Base-by-base conservation (phyloP, 495 filamentous ascomycete species). In the Bryoglossum gracile region DNA sequence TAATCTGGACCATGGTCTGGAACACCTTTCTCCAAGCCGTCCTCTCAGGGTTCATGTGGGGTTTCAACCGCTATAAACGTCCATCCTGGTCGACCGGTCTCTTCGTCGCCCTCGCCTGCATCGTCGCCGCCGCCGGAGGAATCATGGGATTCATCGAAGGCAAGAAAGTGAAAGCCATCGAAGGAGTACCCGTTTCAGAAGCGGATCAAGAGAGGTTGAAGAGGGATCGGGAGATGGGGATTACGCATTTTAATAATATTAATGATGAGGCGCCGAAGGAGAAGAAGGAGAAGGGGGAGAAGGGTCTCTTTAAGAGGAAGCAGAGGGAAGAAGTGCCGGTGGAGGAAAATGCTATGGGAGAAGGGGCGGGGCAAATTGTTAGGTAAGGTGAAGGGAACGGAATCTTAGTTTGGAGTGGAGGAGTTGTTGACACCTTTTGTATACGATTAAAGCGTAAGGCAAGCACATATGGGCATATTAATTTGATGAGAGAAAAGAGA, bases 21-120 rank as follows among this genome's bases (percentile, higher is more conserved):
- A 92, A 94, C 60, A 90, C 86, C 0, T 77, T 91, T 54, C 72
- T 89, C 9, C 88, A 92, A 61, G 67, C 61, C 24, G 73, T 72
- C 3, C 69, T 94, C 2, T 84, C 80, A 14, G 76, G 72, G 3
- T 83, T 86, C 62, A 92, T 92, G 87, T 92, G 85, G 84, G 81
- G 74, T 0, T 68, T 80, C 61, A 85, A 87, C 56, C 67, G 87
- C 16, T 80, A 76, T 60, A 64, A 80, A 11, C 70, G 88, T 22
- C 86, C 88, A 2, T 70, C 71, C 14, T 90, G 86, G 84, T 70
- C 75, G 5, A 89, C 84, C 1, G 87, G 86, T 1, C 57, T 83
- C 8, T 83, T 91, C 58, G 81, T 92, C 3, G 81, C 73, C 0
- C 50, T 90, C 8, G 85, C 77, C 0, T 86, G 77, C 52, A 72